Base-by-base conservation (phyloP, 2,329 filamentous ascomycete species). In the Epichloe coenophiala region DNA sequence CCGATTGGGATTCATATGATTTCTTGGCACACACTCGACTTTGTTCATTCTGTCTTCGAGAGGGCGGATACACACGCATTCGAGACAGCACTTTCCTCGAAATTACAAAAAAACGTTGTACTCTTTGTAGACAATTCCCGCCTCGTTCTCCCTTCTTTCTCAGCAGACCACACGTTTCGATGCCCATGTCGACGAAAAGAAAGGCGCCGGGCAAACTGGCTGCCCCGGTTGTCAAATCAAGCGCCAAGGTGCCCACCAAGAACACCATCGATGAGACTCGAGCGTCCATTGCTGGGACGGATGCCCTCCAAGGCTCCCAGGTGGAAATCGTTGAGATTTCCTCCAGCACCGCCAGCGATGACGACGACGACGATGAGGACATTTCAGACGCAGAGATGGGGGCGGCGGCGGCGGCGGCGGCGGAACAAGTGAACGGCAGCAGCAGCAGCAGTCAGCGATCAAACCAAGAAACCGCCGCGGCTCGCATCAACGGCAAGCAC, bases 141-240 rank as follows among this genome's bases (percentile, higher is more conserved):
- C 27, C 27, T 31, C 8, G 27, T 9, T 11, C 6, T 15, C 17
- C n/a, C 7, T n/a, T 3, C 21, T 41, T 11, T 37, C 9, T 44
- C 15, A 47, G 11, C 36, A 19, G 23, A 45, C 19, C 3, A 38
- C 17, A 35, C 15, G 39, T 27, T 48, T 39, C 52, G 53, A 63
- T 60, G 58, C 59, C 61, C 54, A 80, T 81, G 74, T 78, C 78
- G 54, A 75, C 78, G 43, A 83, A 80, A 66, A 71, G 78, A 62
- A 83, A 81, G 72, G 69, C 74, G 51, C 68, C 76, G 53, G 70
- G 72, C 55, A 76, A 75, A 66, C 70, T 83, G 59, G 77, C 75
- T 51, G 67, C 73, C 53, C 80, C 80, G 0, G 68, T 71, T 13
- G 68, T 76, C 53, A 77, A 73, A 63, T 68, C 72, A 50, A 73